Evolutionary conservation across 2,329 filamentous ascomycete species (phyloP), one percentile per base, ranked within the genome.

Genomic region (Diaporthe nobilis): DNA sequence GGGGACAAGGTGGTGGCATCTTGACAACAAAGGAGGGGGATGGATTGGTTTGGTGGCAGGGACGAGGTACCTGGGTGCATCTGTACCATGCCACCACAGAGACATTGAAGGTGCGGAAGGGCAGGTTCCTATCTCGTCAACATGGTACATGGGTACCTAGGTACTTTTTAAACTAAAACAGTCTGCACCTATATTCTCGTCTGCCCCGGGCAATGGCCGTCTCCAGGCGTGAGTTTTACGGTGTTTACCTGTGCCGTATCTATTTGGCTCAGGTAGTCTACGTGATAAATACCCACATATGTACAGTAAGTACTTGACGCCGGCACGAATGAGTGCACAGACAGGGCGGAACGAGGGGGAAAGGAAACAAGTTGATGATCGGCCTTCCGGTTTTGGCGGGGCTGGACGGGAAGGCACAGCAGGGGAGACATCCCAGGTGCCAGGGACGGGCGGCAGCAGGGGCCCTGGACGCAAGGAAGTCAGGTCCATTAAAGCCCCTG

Each of bases 351-450:
- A 55, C 49, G 49, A 70, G 65, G 47, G 65, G 65, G 7, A 39
- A 22, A 9, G 22, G 65, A 68, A 68, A 53, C 47, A 53, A 4
- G 31, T 68, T 53, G 31, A 68, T 53, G 65, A 68, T 68, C 65
- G 31, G 47, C 65, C 65, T 68, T 42, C 47, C 65, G 47, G n/a
- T 68, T 68, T 65, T 68, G 65, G 65, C 47, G 65, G 65, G 65
- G 31, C 47, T 68, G 65, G 65, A 68, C 65, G 65, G 65, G 65
- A 70, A 55, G 65, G 34, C 13, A 70, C 65, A 68, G 47, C 22
- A 39, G 17, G 65, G 47, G 47, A 12, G 12, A 15, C 39, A 34
- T 25, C 25, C 25, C 22, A 47, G n/a, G 60, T 28, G 39, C 39
- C 25, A 65, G 61, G 61, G 61, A 42, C 60, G 15, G 25, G 39